phyloP scores from a whole-genome alignment of 179 eudicot species.

The Corrigiola litoralis region DNA sequence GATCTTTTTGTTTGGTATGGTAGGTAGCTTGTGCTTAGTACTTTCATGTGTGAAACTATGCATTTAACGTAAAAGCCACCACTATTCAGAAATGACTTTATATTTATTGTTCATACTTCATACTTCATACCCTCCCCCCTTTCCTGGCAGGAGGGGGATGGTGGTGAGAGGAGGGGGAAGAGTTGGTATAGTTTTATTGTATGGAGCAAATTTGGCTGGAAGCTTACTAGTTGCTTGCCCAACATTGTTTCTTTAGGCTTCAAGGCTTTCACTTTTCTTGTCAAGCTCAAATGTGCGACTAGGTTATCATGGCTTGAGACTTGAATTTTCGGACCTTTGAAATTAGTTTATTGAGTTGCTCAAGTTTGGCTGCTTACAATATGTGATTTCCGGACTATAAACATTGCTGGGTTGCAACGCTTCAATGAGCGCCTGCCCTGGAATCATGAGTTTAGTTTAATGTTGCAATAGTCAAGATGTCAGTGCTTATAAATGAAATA shows the following conservation, averaged over 20 bases:
- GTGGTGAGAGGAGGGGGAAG: background rate
- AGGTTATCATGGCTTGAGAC: background rate
- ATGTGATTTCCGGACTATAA: too few species aligned
- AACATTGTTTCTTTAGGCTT: slow-evolving; percentile 1
- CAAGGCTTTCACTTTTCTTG: background rate
- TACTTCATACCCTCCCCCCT: background rate
- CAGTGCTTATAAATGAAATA: background rate
- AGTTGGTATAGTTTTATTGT: background rate
- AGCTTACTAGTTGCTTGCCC: background rate
- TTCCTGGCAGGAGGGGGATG: background rate
- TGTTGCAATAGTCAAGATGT: background rate
- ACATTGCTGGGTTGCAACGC: background rate
- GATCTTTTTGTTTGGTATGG: slow-evolving; percentile 97
- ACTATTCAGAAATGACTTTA: background rate
- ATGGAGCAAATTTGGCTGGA: slow-evolving; percentile 5
- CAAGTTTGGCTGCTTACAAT: background rate
- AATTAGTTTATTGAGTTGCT: background rate
- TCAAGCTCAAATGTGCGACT: background rate
- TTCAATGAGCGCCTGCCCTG: background rate
- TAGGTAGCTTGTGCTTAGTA: slow-evolving; percentile 32
- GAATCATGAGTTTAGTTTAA: background rate
- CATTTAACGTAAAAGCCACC: background rate
- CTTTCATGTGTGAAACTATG: slow-evolving; percentile 4
- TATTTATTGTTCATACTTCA: background rate
- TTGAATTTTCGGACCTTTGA: background rate